Conservation (phyloP, 768 basidiomycete genomes). For the Mycena kentingensis region DNA sequence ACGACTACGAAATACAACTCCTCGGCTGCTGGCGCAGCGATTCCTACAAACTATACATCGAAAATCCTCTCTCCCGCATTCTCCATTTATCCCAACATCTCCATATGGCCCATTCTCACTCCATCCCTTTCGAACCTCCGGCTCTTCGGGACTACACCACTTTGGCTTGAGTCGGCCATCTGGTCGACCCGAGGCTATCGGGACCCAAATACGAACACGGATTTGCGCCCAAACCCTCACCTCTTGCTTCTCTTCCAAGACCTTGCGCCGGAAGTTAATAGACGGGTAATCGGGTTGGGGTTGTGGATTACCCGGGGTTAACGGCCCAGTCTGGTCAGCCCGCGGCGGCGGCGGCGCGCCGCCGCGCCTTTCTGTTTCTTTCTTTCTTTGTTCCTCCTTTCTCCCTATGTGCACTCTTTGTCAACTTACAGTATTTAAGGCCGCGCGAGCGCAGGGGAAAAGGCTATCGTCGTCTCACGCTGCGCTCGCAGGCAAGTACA, state of each 20-base stretch:
- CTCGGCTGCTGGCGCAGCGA: constrained; percentile 40
- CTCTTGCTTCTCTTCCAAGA: no score
- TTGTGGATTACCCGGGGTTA: constrained; percentile 5
- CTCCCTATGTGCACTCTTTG: no score
- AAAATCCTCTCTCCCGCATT: constrained; percentile 25
- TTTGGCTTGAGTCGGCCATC: no score
- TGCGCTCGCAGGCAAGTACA: no score
- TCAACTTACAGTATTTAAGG: constrained; percentile 1
- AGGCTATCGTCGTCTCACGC: constrained; percentile 12
- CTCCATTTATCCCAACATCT: constrained; percentile 35
- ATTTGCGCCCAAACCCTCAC: no score
- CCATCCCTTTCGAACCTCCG: constrained; percentile 10
- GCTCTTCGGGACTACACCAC: no score
- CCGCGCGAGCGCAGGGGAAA: constrained; percentile 5
- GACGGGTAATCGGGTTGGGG: not conserved
- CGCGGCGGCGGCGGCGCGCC: no score
- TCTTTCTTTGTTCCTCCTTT: not conserved
- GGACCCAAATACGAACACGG: no score
- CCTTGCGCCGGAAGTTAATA: no score
- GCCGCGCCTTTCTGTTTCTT: not conserved
- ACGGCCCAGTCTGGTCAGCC: constrained; percentile 3
- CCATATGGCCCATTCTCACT: constrained; percentile 26
- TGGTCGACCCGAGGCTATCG: no score
- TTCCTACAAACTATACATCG: constrained; percentile 42
- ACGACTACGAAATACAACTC: constrained; percentile 39